Evolutionary conservation across 177 flowering plant genomes (phyloP).

Genomic region (Vitis hybrid): DNA sequence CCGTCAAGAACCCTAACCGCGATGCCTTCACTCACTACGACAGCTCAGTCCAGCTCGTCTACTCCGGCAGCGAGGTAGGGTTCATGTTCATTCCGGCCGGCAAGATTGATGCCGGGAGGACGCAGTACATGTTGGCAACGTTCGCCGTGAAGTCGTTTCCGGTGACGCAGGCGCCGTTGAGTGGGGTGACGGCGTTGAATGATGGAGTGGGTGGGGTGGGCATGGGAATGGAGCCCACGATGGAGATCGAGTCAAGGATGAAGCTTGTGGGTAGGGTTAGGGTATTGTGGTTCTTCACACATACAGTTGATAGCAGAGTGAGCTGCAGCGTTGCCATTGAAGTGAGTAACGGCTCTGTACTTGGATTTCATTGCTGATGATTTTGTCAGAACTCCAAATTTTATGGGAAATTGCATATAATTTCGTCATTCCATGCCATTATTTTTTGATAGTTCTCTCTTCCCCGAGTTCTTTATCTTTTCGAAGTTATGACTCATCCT

Average conservation of each 20-base stretch:
- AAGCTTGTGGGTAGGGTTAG: slow-evolving; percentile 26
- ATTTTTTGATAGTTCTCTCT: too few relatives aligned
- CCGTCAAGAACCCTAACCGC: slow-evolving; percentile 39
- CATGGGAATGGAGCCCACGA: not conserved
- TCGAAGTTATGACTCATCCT: too few relatives aligned
- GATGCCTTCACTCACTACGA: slow-evolving; percentile 37
- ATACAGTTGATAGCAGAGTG: slow-evolving; percentile 22
- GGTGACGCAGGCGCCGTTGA: not conserved
- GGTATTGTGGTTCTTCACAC: slow-evolving; percentile 27
- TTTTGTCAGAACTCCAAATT: not conserved
- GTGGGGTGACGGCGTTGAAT: not conserved
- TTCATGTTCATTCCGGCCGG: slow-evolving; percentile 34
- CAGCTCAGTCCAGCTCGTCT: slow-evolving; percentile 32
- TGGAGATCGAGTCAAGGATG: slow-evolving; percentile 24
- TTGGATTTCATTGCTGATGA: slow-evolving; percentile 25
- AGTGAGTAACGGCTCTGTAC: slow-evolving; percentile 21
- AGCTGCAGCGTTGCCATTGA: slow-evolving; percentile 23
- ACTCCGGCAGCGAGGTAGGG: slow-evolving; percentile 24
- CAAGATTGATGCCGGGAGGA: slow-evolving; percentile 21
- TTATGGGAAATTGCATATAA: too few relatives aligned
- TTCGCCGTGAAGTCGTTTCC: slow-evolving; percentile 28
- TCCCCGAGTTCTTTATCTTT: too few relatives aligned
- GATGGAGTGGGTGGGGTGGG: not conserved
- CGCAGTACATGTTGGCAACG: slow-evolving; percentile 31
- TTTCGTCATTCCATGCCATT: too few relatives aligned